Percentiles rank a stretch among this genome's conserved stretches.
Evolutionary conservation across 2,329 filamentous ascomycete genomes (phyloP).

Genomic region (Karstenula rhodostoma): DNA sequence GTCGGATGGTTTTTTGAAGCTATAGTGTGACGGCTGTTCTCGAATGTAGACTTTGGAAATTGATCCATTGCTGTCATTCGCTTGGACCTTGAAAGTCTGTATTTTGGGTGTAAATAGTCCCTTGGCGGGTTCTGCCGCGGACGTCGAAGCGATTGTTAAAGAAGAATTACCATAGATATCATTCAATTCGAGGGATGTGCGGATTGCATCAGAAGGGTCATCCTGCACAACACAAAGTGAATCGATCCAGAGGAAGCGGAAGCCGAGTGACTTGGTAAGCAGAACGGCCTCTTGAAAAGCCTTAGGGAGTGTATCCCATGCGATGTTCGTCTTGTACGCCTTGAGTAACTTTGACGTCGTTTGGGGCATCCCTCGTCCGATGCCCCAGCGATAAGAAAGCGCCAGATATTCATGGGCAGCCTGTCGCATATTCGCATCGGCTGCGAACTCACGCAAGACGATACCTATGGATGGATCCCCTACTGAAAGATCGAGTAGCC

Average conservation of each 20-base stretch:
- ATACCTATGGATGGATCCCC: constrained; percentile 41
- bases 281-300: constrained; percentile 47
- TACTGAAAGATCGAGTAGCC: constrained; percentile 40
- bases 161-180: constrained; percentile 43
- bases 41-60: constrained; percentile 42
- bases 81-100: constrained; percentile 43
- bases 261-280: constrained; percentile 45
- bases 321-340: constrained; percentile 37
- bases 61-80: constrained; percentile 43
- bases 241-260: constrained; percentile 50
- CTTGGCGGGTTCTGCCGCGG: constrained; percentile 37
- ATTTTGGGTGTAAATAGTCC: constrained; percentile 36
- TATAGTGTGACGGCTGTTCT: constrained; percentile 47
- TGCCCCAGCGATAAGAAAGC: constrained; percentile 45
- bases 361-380: constrained; percentile 35
- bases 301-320: constrained; percentile 39
- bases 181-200: constrained; percentile 39
- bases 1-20: constrained; percentile 47
- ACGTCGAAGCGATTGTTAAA: constrained; percentile 45
- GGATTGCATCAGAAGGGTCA: constrained; percentile 35
- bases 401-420: constrained; percentile 40
- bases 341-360: constrained; percentile 39
- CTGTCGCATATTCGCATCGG: constrained; percentile 30
- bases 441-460: constrained; percentile 39
- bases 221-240: constrained; percentile 45